Conservation (phyloP, 106 monocot species). For the Dendrobium chrysotoxum region DNA sequence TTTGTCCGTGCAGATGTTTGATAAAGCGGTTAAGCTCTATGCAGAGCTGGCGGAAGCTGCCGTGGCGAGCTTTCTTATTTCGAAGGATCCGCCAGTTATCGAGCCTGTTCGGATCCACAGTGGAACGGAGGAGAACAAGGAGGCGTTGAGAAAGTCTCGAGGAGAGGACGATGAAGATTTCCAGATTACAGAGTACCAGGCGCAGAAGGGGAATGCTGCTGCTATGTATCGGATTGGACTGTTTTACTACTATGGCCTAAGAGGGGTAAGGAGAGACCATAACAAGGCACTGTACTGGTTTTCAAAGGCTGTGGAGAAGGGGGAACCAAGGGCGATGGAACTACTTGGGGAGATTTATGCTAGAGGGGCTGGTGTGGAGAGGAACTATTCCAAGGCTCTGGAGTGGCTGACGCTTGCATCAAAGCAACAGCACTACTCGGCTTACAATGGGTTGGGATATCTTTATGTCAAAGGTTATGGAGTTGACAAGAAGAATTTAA, state of each 20-base stretch:
- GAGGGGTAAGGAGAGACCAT: slow-evolving; percentile 69
- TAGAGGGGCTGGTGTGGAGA: slow-evolving; percentile 84
- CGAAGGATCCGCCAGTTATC: slow-evolving; percentile 73
- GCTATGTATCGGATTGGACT: slow-evolving; percentile 74
- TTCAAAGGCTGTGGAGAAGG: slow-evolving; percentile 73
- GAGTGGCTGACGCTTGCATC: slow-evolving; percentile 77
- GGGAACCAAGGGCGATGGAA: slow-evolving; percentile 73
- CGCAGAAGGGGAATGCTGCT: slow-evolving; percentile 56
- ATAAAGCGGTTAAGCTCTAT: slow-evolving; percentile 75
- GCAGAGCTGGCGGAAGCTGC: slow-evolving; percentile 90
- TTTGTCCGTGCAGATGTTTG: slow-evolving; percentile 50
- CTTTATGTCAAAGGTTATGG: slow-evolving; percentile 96
- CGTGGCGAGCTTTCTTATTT: slow-evolving; percentile 77
- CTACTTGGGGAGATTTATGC: slow-evolving; percentile 94
- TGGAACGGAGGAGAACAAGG: slow-evolving; percentile 87
- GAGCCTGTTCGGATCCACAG: slow-evolving; percentile 71
- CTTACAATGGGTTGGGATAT: slow-evolving; percentile 92
- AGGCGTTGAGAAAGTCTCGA: slow-evolving; percentile 63
- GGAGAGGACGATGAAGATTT: slow-evolving; percentile 93
- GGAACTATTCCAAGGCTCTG: slow-evolving; percentile 75
- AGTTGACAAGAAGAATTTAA: slow-evolving; percentile 76
- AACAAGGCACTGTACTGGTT: slow-evolving; percentile 72
- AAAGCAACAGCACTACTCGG: slow-evolving; percentile 60
- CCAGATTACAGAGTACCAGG: slow-evolving; percentile 90
- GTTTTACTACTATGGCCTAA: slow-evolving; percentile 81